Conservation (phyloP, 1,284 basidiomycete species). For the Tremellales sp. region DNA sequence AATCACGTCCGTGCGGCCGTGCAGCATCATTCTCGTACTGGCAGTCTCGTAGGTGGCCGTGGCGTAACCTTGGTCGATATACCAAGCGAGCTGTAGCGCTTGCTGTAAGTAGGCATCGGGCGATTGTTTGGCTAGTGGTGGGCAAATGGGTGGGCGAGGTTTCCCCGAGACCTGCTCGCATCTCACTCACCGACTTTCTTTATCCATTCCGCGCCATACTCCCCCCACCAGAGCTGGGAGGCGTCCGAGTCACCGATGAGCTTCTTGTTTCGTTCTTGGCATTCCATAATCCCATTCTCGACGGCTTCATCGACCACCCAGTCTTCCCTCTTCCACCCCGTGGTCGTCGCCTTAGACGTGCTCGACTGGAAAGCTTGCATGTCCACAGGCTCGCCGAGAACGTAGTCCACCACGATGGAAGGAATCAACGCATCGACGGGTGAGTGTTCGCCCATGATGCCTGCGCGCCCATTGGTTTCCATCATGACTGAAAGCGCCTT, state of each 20-base stretch:
- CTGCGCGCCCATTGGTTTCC: slow-evolving; percentile 79
- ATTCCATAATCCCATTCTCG: slow-evolving; percentile 58
- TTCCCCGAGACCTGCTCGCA: not conserved
- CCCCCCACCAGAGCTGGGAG: slow-evolving; percentile 76
- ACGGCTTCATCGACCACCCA: slow-evolving; percentile 71
- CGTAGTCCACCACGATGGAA: slow-evolving; percentile 83
- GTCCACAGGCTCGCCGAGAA: slow-evolving; percentile 63
- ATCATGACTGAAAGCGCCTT: slow-evolving; percentile 80
- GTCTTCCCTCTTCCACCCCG: slow-evolving; percentile 63
- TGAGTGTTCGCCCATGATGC: slow-evolving; percentile 88
- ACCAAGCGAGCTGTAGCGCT: slow-evolving; percentile 90
- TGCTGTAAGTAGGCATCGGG: slow-evolving; percentile 92
- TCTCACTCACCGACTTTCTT: slow-evolving; percentile 63
- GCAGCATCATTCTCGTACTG: slow-evolving; percentile 82
- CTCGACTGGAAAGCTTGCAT: slow-evolving; percentile 44
- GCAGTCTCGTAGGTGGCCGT: slow-evolving; percentile 95
- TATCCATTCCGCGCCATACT: slow-evolving; percentile 89
- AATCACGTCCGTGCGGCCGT: slow-evolving; percentile 90
- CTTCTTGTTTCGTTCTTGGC: slow-evolving; percentile 58
- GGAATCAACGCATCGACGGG: slow-evolving; percentile 89
- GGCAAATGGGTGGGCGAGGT: not conserved
- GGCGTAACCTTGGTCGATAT: slow-evolving; percentile 68
- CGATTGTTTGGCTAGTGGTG: slow-evolving; percentile 60
- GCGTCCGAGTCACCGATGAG: slow-evolving; percentile 79
- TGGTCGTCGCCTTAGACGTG: slow-evolving; percentile 8